phyloP scores from a whole-genome alignment of 805 yeast genomes.

The Clavispora carvajalis region DNA sequence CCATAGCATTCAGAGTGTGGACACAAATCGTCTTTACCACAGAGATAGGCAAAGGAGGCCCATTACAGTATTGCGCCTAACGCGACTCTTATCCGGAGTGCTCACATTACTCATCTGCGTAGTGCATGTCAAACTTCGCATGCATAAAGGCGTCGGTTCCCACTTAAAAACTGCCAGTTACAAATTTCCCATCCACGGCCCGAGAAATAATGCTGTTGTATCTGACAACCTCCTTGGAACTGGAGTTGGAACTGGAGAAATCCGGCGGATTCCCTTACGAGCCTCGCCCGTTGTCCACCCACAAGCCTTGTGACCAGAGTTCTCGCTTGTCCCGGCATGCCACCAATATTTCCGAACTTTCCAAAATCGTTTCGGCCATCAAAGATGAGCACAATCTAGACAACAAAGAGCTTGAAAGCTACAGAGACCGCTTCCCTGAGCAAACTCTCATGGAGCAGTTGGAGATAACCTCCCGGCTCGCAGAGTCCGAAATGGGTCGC shows the following conservation, averaged over 20 bases:
- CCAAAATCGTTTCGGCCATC: conserved; percentile 12
- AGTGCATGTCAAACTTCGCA: neutral
- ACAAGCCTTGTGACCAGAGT: neutral
- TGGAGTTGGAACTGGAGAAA: neutral
- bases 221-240: neutral
- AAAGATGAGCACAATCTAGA: conserved; percentile 15
- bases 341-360: conserved; percentile 10
- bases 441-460: conserved; percentile 9
- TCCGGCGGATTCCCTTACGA: neutral
- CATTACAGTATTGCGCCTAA: no score
- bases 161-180: neutral
- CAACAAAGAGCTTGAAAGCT: conserved; percentile 7
- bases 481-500: neutral
- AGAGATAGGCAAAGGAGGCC: no score
- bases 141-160: neutral
- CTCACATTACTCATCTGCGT: neutral
- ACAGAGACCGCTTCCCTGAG: conserved; percentile 9
- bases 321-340: neutral
- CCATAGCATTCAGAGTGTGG: no score
- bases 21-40: no score
- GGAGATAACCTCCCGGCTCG: neutral
- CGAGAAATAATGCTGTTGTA: neutral
- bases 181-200: neutral
- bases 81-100: neutral
- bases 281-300: neutral